phyloP scores from a whole-genome alignment of 2,329 filamentous ascomycete species.

The Cyclaneusma minus region DNA sequence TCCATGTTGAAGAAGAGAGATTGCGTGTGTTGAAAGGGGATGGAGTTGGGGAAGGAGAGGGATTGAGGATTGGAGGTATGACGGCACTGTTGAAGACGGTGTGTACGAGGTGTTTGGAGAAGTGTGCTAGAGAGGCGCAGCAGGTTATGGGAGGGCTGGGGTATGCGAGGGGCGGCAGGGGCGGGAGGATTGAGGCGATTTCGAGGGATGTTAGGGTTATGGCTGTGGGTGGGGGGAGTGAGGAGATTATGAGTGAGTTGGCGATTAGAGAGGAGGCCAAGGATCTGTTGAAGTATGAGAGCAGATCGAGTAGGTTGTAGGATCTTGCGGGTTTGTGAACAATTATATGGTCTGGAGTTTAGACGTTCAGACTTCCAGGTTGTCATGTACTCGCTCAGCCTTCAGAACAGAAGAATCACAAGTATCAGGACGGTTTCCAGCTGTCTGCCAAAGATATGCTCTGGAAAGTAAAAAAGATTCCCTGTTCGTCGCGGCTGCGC shows the following conservation, averaged over 20 bases:
- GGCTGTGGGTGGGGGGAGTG: constrained; percentile 19
- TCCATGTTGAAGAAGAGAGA: too few relatives aligned
- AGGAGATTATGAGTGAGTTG: constrained; percentile 18
- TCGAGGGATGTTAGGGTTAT: constrained; percentile 33
- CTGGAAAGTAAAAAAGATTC: too few relatives aligned
- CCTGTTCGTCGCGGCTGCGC: too few relatives aligned
- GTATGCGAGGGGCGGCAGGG: constrained; percentile 32
- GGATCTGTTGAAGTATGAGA: constrained; percentile 9
- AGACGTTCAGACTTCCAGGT: too few relatives aligned
- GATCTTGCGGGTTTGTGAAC: too few relatives aligned
- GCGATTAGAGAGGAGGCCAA: constrained; percentile 17
- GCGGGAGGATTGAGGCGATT: constrained; percentile 34
- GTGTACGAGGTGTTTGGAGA: constrained; percentile 34
- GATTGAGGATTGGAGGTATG: constrained; percentile 31
- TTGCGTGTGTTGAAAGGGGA: constrained; percentile 17
- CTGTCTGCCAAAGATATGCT: too few relatives aligned
- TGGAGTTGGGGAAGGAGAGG: constrained; percentile 12
- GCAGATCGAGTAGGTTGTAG: background rate
- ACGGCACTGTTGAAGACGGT: constrained; percentile 35
- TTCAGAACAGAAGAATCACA: too few relatives aligned
- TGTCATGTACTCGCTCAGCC: too few relatives aligned
- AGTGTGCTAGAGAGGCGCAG: constrained; percentile 36
- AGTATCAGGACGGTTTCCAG: too few relatives aligned
- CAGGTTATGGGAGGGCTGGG: constrained; percentile 37
- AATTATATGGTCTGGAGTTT: too few relatives aligned